Percentiles rank a stretch among this genome's conserved stretches.
These are phyloP conservation scores for Aspergillus nidulans DNA, from an alignment of 495 filamentous ascomycete species.

Conservation along the genomic window DNA sequence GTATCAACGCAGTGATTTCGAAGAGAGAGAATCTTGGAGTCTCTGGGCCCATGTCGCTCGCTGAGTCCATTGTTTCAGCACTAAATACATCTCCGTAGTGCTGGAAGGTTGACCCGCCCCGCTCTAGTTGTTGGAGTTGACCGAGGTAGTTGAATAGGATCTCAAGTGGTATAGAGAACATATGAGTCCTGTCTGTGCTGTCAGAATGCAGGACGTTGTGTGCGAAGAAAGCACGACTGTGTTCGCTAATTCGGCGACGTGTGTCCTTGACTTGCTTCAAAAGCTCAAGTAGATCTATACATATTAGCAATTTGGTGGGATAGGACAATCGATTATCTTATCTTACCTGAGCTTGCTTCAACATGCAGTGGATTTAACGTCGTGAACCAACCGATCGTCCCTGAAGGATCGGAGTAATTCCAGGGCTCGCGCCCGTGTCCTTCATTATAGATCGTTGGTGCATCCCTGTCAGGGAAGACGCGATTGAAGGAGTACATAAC, in stretches of 20 bases:
- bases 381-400: constrained; percentile 61
- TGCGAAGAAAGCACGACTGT: constrained; percentile 46
- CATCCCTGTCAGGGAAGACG: constrained; percentile 47
- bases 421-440: constrained; percentile 54
- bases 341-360: constrained; percentile 28
- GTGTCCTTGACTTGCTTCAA: constrained; percentile 47
- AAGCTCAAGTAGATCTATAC: constrained; percentile 27
- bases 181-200: constrained; percentile 32
- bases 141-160: constrained; percentile 67
- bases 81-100: constrained; percentile 50
- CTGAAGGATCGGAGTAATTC: constrained; percentile 45
- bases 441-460: constrained; percentile 54
- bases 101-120: constrained; percentile 55
- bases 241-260: constrained; percentile 33
- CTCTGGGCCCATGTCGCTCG: constrained; percentile 42
- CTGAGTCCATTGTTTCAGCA: constrained; percentile 36
- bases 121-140: constrained; percentile 54
- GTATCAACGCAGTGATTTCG: constrained; percentile 56
- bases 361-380: constrained; percentile 47
- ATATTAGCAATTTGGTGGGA: no score
- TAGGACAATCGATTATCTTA: no score
- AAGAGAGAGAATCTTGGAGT: constrained; percentile 57
- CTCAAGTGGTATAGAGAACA: constrained; percentile 57
- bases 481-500: constrained; percentile 47
- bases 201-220: constrained; percentile 47